Evolutionary conservation across 352 stramenopile genomes (phyloP), one percentile per base, ranked within the genome.

Genomic region (Pythium sp.): DNA sequence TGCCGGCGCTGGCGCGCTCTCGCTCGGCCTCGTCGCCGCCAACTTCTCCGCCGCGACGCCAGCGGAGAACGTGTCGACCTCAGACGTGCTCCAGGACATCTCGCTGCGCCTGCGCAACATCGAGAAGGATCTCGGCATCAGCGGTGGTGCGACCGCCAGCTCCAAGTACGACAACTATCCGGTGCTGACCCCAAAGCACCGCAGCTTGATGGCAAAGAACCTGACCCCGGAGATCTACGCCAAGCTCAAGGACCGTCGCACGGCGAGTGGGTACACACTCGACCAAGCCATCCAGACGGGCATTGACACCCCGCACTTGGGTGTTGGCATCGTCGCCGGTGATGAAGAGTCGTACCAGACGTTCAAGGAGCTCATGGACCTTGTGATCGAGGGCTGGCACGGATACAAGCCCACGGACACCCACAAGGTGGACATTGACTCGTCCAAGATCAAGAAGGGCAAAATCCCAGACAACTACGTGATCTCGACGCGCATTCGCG

Each of bases 401-500:
- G 81, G 84, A 18, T 97, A 90, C 74, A 93, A 95, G 67, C 78
- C 89, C 0, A 73, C 87, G 5, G 85, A 90, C 62, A 86, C 81
- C 64, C 89, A 96, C 76, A 74, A 88, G 58, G 93, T 85, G 18
- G 89, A 96, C 63, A 89, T 96, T 66, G 86, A 95, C 61, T 76
- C 87, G 46, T 80, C 75, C 15, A 95, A 96, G 72, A 74, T 96
- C 18, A 71, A 78, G 41, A 80, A 87, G 67, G 75, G 79, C 30
- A 88, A 88, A 62, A 83, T 92, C 53, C 79, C 87, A 66, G 84
- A 80, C 56, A 70, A 41, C 11, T 98, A 98, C 67, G 93, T 98
- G 54, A 72, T 96, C 49, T 97, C 92, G 43, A 98, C 95, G 9
- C 88, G 95, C 32, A 95, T 98, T 58, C 89, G 95, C 58, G 86